Evolutionary conservation across 2,329 filamentous ascomycete genomes (phyloP).

Genomic region (Thielaviopsis cerberus): DNA sequence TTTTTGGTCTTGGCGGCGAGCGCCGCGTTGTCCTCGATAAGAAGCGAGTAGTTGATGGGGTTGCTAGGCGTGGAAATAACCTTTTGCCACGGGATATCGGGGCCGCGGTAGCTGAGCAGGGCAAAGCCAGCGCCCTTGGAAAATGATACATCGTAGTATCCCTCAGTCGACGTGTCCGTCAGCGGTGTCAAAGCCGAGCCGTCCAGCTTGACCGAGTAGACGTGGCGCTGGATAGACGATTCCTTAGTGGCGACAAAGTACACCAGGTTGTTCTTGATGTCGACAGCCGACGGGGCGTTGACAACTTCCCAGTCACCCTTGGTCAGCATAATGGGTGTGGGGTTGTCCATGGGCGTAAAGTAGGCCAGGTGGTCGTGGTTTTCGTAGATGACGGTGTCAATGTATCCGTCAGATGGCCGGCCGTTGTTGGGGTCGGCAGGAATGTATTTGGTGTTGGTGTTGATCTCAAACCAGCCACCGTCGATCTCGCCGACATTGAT

Average conservation of each 20-base stretch:
- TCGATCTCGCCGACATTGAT: slow-evolving; percentile 71
- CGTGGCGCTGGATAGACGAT: slow-evolving; percentile 71
- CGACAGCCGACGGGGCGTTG: slow-evolving; percentile 63
- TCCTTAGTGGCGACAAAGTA: slow-evolving; percentile 83
- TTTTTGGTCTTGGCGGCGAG: slow-evolving; percentile 52
- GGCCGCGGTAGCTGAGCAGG: slow-evolving; percentile 68
- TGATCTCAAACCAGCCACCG: slow-evolving; percentile 93
- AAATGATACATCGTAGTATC: slow-evolving; percentile 69
- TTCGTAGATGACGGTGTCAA: slow-evolving; percentile 75
- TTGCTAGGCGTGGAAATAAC: slow-evolving; percentile 68
- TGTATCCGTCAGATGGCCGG: slow-evolving; percentile 68
- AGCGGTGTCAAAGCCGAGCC: slow-evolving; percentile 55
- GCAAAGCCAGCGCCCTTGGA: slow-evolving; percentile 66
- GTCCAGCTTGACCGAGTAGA: slow-evolving; percentile 77
- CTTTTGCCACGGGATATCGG: slow-evolving; percentile 76
- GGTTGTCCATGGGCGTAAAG: slow-evolving; percentile 71
- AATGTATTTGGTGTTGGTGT: slow-evolving; percentile 67
- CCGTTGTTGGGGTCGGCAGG: slow-evolving; percentile 65
- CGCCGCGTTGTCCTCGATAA: slow-evolving; percentile 58
- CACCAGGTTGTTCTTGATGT: slow-evolving; percentile 67
- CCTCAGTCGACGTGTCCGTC: slow-evolving; percentile 53
- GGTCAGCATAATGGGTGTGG: slow-evolving; percentile 69
- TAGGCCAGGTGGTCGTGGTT: slow-evolving; percentile 85
- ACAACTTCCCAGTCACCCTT: slow-evolving; percentile 86
- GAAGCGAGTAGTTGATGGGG: slow-evolving; percentile 41